Evolutionary conservation across 192 early-diverging fungal species (phyloP).

Genomic region (Coemansia sp.): DNA sequence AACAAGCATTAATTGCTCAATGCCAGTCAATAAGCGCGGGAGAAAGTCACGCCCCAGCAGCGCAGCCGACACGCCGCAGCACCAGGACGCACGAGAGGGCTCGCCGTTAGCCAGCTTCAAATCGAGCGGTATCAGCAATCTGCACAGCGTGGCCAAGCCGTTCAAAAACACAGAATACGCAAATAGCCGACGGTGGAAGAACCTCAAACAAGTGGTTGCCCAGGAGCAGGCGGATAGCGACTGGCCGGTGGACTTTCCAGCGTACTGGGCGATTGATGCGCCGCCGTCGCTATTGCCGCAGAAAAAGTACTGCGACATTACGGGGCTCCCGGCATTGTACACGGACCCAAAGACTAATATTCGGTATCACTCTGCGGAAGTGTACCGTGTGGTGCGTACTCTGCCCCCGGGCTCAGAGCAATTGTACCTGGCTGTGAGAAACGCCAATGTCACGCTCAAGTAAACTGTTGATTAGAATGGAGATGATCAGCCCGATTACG

Average conservation of each 20-base stretch:
- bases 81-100: slow-evolving; percentile 27
- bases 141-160: slow-evolving; percentile 54
- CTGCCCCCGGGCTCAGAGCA: slow-evolving; percentile 77
- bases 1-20: background rate
- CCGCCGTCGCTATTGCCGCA: slow-evolving; percentile 77
- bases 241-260: slow-evolving; percentile 61
- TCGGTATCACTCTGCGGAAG: slow-evolving; percentile 76
- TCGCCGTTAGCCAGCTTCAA: slow-evolving; percentile 42
- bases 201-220: slow-evolving; percentile 77
- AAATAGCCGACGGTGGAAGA: slow-evolving; percentile 68
- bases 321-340: slow-evolving; percentile 79
- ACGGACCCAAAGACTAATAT: slow-evolving; percentile 85
- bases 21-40: slow-evolving; percentile 42
- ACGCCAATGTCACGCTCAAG: slow-evolving; percentile 73
- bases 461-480: slow-evolving; percentile 13
- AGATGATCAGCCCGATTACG: background rate
- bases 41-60: slow-evolving; percentile 48
- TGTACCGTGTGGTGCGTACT: slow-evolving; percentile 71
- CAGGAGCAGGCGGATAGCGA: slow-evolving; percentile 62
- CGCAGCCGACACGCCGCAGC: slow-evolving; percentile 37
- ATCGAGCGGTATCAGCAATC: slow-evolving; percentile 40
- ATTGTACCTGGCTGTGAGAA: slow-evolving; percentile 71
- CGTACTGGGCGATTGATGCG: slow-evolving; percentile 80
- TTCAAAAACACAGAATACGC: slow-evolving; percentile 72
- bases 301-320: slow-evolving; percentile 92